Evolutionary conservation across 805 yeast genomes (phyloP), one percentile per base, ranked within the genome.

Genomic region (Limtongia smithiae): DNA sequence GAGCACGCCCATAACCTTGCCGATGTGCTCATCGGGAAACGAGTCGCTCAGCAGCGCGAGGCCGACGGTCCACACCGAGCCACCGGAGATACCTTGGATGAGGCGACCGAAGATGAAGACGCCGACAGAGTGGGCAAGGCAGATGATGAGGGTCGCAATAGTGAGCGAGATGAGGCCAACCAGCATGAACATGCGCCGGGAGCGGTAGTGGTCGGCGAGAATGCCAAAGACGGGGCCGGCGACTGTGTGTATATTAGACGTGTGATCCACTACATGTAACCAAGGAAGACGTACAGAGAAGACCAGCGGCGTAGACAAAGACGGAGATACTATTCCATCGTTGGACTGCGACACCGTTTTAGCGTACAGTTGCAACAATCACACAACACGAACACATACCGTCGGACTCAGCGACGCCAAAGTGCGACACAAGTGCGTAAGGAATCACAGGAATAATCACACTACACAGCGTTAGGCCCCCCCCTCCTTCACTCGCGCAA

Each of bases 1-100:
- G 3, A 66, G 66, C 42, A 60, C 53, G 18, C 68, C 62, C 62
- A 67, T 54, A 20, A 54, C 45, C 18, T 59, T 51, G 20, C 67
- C 71, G 11, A 66, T 43, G 14, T 60, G 50, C 14, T 61, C 62
- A 9, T 61, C 58, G 7, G 60, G 54, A 8, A 63, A 64, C 2
- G 63, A 58, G 43, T 67, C 58, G 11, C 62, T 55, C 11, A 67
- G 35, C 24, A 67, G 58, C 3, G 71, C 68, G 37, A 67, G 46
- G 3, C 71, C 71, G 7, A 63, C 67, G 2, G 64, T 58, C 71
- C 71, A 67, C 18, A 66, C 68, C 4, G 64, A 52, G 8, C 63
- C 65, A 14, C 59, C 68, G 15, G 70, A 60, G 6, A 63, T 33
- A 7, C 71, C 71, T 41, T 67, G 71, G 17, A 67, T 40, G 7